These are phyloP conservation scores for Cladosporium sp. DNA, from an alignment of 2,329 filamentous ascomycete genomes.

Conservation along the genomic window DNA sequence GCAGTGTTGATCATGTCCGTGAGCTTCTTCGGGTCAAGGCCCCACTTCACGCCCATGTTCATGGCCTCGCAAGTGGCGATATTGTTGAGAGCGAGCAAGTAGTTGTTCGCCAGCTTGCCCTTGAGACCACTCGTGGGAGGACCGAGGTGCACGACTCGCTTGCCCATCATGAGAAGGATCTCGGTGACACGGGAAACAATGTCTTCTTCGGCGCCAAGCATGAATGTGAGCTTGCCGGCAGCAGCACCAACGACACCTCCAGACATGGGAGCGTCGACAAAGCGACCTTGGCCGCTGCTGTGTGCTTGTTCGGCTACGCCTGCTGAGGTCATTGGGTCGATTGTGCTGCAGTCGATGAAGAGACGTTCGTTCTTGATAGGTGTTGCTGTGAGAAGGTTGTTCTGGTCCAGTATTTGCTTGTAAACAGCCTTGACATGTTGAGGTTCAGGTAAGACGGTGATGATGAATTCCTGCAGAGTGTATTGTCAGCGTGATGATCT, in stretches of 20 bases:
- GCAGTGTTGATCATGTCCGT: constrained; percentile 88
- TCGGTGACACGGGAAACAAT: constrained; percentile 66
- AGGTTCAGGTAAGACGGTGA: constrained; percentile 88
- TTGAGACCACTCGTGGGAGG: constrained; percentile 80
- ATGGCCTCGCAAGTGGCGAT: constrained; percentile 68
- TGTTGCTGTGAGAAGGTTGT: constrained; percentile 51
- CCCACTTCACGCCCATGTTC: constrained; percentile 65
- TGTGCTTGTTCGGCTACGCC: constrained; percentile 71
- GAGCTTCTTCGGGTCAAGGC: constrained; percentile 65
- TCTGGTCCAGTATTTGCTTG: constrained; percentile 66
- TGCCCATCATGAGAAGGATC: constrained; percentile 79
- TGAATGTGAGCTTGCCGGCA: constrained; percentile 88
- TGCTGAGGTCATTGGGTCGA: constrained; percentile 83
- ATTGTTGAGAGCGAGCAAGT: constrained; percentile 91
- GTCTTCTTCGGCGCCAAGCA: constrained; percentile 72
- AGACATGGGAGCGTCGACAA: constrained; percentile 96
- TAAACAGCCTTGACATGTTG: constrained; percentile 85
- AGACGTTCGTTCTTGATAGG: constrained; percentile 60
- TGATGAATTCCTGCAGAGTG: constrained; percentile 69
- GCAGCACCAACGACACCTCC: constrained; percentile 90
- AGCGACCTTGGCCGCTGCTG: constrained; percentile 67
- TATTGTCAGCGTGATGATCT: constrained; percentile 31
- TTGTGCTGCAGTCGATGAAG: constrained; percentile 96
- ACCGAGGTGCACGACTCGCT: constrained; percentile 82
- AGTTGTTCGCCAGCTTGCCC: constrained; percentile 96